A percentile compares a stretch with the other conserved stretches of the same genome.
Conservation (phyloP, 2,329 filamentous ascomycete species). For the Pezicula rhizophila region DNA sequence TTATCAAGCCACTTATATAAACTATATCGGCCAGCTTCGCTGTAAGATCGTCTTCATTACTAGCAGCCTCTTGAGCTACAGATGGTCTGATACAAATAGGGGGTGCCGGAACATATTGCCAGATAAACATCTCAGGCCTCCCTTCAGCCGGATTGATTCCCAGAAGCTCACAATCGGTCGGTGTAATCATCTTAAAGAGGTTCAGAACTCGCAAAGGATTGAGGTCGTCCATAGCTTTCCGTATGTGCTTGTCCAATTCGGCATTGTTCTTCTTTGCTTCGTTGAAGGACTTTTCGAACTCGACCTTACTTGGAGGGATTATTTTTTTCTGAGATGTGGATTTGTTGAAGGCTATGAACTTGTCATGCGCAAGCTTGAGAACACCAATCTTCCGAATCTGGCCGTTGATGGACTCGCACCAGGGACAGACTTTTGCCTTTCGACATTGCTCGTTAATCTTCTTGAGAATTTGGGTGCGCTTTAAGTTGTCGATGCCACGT, state of each 20-base stretch:
- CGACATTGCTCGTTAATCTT: constrained; percentile 83
- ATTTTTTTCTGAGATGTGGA: constrained; percentile 83
- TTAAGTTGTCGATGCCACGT: constrained; percentile 79
- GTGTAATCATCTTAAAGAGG: constrained; percentile 81
- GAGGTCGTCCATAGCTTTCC: constrained; percentile 89
- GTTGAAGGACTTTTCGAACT: constrained; percentile 80
- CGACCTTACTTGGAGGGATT: constrained; percentile 72
- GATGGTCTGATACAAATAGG: constrained; percentile 92
- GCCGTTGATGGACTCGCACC: constrained; percentile 79
- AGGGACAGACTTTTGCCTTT: constrained; percentile 76
- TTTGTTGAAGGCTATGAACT: constrained; percentile 80
- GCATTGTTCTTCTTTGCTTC: constrained; percentile 71
- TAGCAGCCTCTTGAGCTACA: constrained; percentile 86
- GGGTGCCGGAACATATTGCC: constrained; percentile 91
- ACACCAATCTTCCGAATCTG: constrained; percentile 86
- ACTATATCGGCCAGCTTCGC: constrained; percentile 97
- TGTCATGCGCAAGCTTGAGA: constrained; percentile 93
- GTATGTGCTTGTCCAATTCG: constrained; percentile 85
- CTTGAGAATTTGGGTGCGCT: constrained; percentile 77
- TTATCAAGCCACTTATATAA: constrained; percentile 82
- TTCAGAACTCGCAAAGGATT: constrained; percentile 86
- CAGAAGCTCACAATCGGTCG: constrained; percentile 82
- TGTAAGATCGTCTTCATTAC: constrained; percentile 93
- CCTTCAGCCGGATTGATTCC: constrained; percentile 83
- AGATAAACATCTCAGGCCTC: constrained; percentile 92